These are phyloP conservation scores for Candida sojae DNA, from an alignment of 1,139 yeast species.

Conservation along the genomic window DNA sequence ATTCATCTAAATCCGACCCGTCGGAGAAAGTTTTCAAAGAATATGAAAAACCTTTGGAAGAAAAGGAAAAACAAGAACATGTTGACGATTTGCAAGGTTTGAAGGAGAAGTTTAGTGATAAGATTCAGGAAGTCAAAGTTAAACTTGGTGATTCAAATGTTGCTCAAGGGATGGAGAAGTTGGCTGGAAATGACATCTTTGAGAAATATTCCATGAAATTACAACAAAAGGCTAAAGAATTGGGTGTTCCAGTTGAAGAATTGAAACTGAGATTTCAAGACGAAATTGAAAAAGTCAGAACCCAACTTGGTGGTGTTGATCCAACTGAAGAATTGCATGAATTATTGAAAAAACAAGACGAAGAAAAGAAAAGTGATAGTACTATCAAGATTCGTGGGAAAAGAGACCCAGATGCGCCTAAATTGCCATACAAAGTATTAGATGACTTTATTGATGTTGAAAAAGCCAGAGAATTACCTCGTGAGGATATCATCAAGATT, in stretches of 20 bases:
- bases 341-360: slow-evolving; percentile 44
- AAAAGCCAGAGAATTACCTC: slow-evolving; percentile 57
- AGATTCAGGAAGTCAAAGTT: slow-evolving; percentile 3
- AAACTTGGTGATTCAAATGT: not conserved
- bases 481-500: slow-evolving; percentile 70
- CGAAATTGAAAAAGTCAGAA: slow-evolving; percentile 56
- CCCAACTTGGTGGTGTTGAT: slow-evolving; percentile 61
- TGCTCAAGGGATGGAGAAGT: slow-evolving; percentile 1
- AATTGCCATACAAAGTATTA: slow-evolving; percentile 68
- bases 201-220: slow-evolving; percentile 33
- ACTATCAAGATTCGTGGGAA: slow-evolving; percentile 62
- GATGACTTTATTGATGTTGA: slow-evolving; percentile 69
- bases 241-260: slow-evolving; percentile 56
- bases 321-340: slow-evolving; percentile 70
- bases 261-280: slow-evolving; percentile 64
- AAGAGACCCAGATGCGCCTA: slow-evolving; percentile 44
- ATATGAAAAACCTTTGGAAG: slow-evolving; percentile 1
- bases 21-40: slow-evolving; percentile 3
- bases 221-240: slow-evolving; percentile 35
- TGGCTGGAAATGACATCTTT: slow-evolving; percentile 14
- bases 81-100: not conserved
- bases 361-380: slow-evolving; percentile 55
- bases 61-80: slow-evolving; percentile 1
- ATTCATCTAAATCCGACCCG: slow-evolving; percentile 6
- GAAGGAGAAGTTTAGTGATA: not conserved